Percentiles rank a stretch among this genome's conserved stretches.
Evolutionary conservation across 371 early-diverging fungal genomes (phyloP).

Genomic region (Gilbertella persicaria): DNA sequence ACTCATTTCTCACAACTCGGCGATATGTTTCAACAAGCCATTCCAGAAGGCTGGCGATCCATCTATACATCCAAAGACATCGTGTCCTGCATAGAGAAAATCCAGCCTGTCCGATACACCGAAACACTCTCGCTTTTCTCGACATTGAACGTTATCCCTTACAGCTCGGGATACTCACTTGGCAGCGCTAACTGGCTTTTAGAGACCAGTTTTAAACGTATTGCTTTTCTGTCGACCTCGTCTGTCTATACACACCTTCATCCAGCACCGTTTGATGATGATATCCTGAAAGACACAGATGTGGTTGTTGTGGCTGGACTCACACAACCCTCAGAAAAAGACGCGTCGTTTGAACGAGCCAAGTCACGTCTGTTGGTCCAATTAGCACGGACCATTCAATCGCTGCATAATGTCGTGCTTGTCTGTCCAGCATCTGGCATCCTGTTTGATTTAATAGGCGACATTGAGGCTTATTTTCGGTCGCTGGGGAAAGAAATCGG

Average conservation of each 20-base stretch:
- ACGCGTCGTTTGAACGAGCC: slow-evolving; percentile 21
- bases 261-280: slow-evolving; percentile 67
- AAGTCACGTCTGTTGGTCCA: slow-evolving; percentile 26
- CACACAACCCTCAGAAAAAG: slow-evolving; percentile 11
- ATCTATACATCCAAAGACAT: slow-evolving; percentile 66
- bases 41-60: slow-evolving; percentile 38
- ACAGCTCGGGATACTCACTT: slow-evolving; percentile 69
- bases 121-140: slow-evolving; percentile 49
- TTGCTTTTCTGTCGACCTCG: slow-evolving; percentile 70
- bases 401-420: slow-evolving; percentile 71
- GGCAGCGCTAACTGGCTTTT: slow-evolving; percentile 79
- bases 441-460: slow-evolving; percentile 76
- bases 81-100: slow-evolving; percentile 61
- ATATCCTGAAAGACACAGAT: slow-evolving; percentile 58
- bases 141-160: slow-evolving; percentile 50
- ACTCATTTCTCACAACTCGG: slow-evolving; percentile 26
- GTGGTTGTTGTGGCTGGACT: slow-evolving; percentile 56
- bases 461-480: slow-evolving; percentile 54
- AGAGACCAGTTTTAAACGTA: slow-evolving; percentile 60
- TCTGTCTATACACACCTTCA: slow-evolving; percentile 63
- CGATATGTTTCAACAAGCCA: neutral
- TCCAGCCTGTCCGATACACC: slow-evolving; percentile 64
- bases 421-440: slow-evolving; percentile 69
- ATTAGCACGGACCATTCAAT: slow-evolving; percentile 57
- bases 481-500: slow-evolving; percentile 49